Evolutionary conservation across 768 basidiomycete species (phyloP), one percentile per base, ranked within the genome.

Genomic region (Rhizopogon sp.): DNA sequence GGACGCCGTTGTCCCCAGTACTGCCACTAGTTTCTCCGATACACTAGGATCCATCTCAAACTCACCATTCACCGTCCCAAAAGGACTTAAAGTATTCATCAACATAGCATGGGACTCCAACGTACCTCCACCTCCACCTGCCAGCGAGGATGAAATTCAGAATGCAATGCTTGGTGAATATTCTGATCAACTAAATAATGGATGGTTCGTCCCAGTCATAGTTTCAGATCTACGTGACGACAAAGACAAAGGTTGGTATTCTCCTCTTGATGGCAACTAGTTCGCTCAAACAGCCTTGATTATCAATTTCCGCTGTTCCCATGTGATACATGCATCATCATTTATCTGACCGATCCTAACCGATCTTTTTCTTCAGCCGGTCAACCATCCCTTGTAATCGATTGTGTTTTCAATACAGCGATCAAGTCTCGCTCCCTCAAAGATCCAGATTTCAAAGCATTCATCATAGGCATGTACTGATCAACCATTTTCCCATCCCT

Each of bases 41-140:
- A 3, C 20, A 3, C 33, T 14, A 49, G 47, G 47, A 37, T 55
- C 6, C 54, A 50, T 41, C 28, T 59, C 35, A 65, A 68, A 25
- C 66, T 69, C 72, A 43, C 72, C 69, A 45, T 63, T 73, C 22
- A 58, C 68, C 10, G 70, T 86, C 17, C 72, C 78, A 10, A 67
- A 74, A 37, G 79, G 77, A 25, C 66, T 70, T 56, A 90, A 92
- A 68, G 67, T 90, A 35, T 92, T 92, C 65, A 70, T 90, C 31
- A 92, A 92, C 62, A 71, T 92, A 13, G 81, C 83, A 16, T 91
- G 83, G 79, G 87, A 88, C 54, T 17, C 70, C 9, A 78, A 83
- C 56, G 80, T 90, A 0, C 89, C 89, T 3, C 76, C 84, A 0
- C 88, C 89, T 0, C 85, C 87, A 10, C 70, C 77, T n/a, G 80